Evolutionary conservation across 2,329 filamentous ascomycete genomes (phyloP), one percentile per base, ranked within the genome.

Genomic region (Aspergillus transmontanensis): DNA sequence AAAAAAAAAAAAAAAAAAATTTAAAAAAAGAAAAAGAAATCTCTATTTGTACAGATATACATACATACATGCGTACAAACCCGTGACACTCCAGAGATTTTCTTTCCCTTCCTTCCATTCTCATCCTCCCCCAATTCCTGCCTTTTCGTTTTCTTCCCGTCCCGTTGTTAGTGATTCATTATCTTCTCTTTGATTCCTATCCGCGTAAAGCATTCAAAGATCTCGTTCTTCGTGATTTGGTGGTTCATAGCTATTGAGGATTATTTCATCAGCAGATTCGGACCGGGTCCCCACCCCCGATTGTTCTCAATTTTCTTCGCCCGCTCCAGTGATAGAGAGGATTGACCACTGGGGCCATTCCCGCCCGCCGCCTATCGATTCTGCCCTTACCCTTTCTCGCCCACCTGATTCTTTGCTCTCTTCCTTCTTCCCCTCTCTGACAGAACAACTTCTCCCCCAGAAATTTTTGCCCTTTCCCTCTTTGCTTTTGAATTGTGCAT

Each of bases 381-480:
- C 66, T 69, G 64, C 66, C 64, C 64, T 58, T 66, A 57, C 62
- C 61, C 59, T 60, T 67, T 64, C 58, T 62, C 61, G 59, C 61
- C 60, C 66, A 64, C 61, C 64, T 67, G 58, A 65, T 64, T 69
- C 71, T 70, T 70, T 41, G 39, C 39, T 68, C 68, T 60, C 69
- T 56, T 63, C 58, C 60, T 63, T 67, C 70, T 66, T 68, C 57
- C 53, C 58, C 54, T 59, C 59, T 34, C 51, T 51, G 45, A 56
- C 57, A 51, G 28, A 32, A 51, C n/a, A 51, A 28, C 26, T 28
- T 28, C 4, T 46, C 53, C 56, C 53, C 57, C 43, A 60, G 32
- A 57, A 61, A 58, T 55, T 51, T 64, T 60, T 51, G 39, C 48
- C 54, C 23, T 41, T 53, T 45, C 55, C 34, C 57, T 43, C 45